A percentile compares a stretch with the other conserved stretches of the same genome.
phyloP scores from a whole-genome alignment of 345 rosid species.

The Populus euphratica region DNA sequence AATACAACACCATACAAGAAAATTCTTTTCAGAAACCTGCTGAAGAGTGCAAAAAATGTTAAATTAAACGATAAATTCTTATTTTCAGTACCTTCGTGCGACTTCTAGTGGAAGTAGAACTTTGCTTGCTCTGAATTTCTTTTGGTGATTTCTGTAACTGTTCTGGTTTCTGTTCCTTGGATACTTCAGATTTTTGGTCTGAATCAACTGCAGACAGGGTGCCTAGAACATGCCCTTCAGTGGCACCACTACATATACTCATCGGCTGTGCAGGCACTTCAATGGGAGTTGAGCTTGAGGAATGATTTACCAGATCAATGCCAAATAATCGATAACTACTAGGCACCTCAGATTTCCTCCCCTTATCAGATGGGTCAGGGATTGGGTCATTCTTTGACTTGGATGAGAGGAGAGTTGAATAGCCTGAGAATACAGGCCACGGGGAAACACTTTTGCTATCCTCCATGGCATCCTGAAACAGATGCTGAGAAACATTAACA shows the following conservation, averaged over 20 bases:
- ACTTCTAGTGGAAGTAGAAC: conserved; percentile 22
- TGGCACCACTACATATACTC: conserved; percentile 6
- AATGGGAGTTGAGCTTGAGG: background rate
- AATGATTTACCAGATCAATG: conserved; percentile 20
- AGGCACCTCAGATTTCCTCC: conserved; percentile 15
- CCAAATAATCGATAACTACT: conserved; percentile 26
- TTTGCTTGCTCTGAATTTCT: conserved; percentile 61
- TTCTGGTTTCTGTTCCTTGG: conserved; percentile 54
- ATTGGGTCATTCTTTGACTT: conserved; percentile 35
- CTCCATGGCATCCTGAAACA: conserved; percentile 45
- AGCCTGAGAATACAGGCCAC: conserved; percentile 45
- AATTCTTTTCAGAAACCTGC: conserved; percentile 4
- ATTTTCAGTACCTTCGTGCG: conserved; percentile 24
- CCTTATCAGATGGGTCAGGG: conserved; percentile 10
- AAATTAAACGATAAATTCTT: background rate
- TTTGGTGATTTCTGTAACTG: conserved; percentile 42
- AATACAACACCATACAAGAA: conserved; percentile 2
- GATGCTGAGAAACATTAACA: conserved; percentile 41
- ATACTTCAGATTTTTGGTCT: conserved; percentile 49
- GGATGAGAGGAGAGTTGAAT: conserved; percentile 34
- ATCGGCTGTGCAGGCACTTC: conserved; percentile 13
- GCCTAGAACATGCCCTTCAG: conserved; percentile 30
- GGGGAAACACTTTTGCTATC: conserved; percentile 46
- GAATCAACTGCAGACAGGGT: conserved; percentile 35
- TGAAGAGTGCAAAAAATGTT: background rate